These are phyloP conservation scores for Apiospora saccharicola DNA, from an alignment of 2,329 filamentous ascomycete genomes.

Conservation along the genomic window DNA sequence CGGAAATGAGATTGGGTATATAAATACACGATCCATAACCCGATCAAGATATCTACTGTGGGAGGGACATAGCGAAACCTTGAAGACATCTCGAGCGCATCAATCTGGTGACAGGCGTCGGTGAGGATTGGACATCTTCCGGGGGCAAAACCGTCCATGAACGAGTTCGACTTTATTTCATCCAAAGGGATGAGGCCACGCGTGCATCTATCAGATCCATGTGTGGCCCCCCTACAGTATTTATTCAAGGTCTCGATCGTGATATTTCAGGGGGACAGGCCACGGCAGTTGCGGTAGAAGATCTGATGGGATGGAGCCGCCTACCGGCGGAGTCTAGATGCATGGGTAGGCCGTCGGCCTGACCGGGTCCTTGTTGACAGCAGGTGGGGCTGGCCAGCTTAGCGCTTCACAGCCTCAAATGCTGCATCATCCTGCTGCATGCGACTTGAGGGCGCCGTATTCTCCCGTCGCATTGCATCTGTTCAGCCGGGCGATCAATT, in stretches of 20 bases:
- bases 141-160: neutral
- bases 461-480: slow-evolving; percentile 18
- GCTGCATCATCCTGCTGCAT: slow-evolving; percentile 5
- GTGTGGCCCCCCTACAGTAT: neutral
- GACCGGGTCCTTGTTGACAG: slow-evolving; percentile 18
- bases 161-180: neutral
- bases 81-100: neutral
- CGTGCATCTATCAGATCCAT: neutral
- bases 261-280: neutral
- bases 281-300: slow-evolving; percentile 13
- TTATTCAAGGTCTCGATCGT: neutral
- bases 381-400: slow-evolving; percentile 12
- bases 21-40: neutral
- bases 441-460: slow-evolving; percentile 6
- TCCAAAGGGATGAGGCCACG: neutral
- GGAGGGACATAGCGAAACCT: neutral
- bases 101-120: neutral
- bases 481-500: slow-evolving; percentile 1
- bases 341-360: slow-evolving; percentile 13
- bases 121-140: neutral
- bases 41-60: neutral
- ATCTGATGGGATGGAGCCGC: slow-evolving; percentile 20
- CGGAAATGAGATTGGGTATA: slow-evolving; percentile 15
- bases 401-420: slow-evolving; percentile 20
- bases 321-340: neutral